phyloP scores from a whole-genome alignment of 768 basidiomycete species.

The Rhizopogon sp. region DNA sequence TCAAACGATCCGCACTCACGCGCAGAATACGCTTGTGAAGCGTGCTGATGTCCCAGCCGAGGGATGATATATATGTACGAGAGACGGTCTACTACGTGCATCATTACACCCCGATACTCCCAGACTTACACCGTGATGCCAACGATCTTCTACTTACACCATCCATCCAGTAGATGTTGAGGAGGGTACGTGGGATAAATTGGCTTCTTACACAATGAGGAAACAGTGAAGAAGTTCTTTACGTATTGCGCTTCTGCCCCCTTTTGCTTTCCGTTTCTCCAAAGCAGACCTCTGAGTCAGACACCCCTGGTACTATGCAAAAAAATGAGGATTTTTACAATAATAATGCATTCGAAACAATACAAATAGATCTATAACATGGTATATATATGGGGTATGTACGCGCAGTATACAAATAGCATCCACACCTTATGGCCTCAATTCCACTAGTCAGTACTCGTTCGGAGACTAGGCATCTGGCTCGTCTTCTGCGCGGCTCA shows the following conservation, averaged over 20 bases:
- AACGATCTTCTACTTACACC: neutral
- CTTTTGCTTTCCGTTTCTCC: no score
- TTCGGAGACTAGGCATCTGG: conserved; percentile 23
- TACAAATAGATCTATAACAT: neutral
- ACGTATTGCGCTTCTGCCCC: no score
- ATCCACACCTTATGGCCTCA: conserved; percentile 9
- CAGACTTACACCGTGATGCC: neutral
- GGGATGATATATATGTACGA: neutral
- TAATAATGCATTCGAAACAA: neutral
- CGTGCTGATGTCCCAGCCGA: conserved; percentile 23
- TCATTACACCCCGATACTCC: neutral
- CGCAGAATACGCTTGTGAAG: conserved; percentile 69
- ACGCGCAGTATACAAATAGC: conserved; percentile 14
- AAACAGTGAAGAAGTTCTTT: neutral
- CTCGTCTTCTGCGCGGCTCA: conserved; percentile 57
- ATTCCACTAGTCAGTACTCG: neutral
- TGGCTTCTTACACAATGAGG: neutral
- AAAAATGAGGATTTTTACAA: neutral
- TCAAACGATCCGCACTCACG: conserved; percentile 73
- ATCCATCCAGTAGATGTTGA: neutral
- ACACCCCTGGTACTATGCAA: no score
- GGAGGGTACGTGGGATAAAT: neutral
- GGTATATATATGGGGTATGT: conserved; percentile 4
- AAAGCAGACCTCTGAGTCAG: neutral
- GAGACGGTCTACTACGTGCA: neutral